phyloP scores from a whole-genome alignment of 768 basidiomycete species.

The Amyloporia xantha region DNA sequence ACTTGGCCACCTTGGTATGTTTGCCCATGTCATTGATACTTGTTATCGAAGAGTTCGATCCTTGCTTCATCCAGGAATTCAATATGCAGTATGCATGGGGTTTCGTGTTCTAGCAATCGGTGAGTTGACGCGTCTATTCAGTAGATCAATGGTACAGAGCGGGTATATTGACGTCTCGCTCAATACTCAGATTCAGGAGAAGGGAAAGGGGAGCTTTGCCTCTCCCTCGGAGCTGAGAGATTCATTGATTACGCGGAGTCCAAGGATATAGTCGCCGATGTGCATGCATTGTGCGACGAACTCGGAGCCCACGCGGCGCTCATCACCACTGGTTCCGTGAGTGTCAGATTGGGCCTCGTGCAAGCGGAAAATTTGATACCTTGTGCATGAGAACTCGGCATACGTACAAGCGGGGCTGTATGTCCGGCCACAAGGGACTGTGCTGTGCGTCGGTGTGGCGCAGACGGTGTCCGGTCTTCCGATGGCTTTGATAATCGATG shows the following conservation, averaged over 20 bases:
- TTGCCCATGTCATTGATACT: not conserved
- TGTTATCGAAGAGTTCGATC: not conserved
- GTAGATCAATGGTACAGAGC: not conserved
- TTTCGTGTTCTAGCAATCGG: slow-evolving; percentile 69
- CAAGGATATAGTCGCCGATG: slow-evolving; percentile 52
- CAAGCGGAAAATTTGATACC: no score
- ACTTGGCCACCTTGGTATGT: slow-evolving; percentile 58
- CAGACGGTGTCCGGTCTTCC: slow-evolving; percentile 42
- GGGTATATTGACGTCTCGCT: not conserved
- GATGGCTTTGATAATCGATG: slow-evolving; percentile 62
- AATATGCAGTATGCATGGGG: slow-evolving; percentile 70
- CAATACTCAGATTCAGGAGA: slow-evolving; percentile 57
- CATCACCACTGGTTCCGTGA: slow-evolving; percentile 40
- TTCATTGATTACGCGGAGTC: slow-evolving; percentile 69
- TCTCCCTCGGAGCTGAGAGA: slow-evolving; percentile 56
- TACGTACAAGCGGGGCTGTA: slow-evolving; percentile 57
- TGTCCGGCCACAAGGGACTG: slow-evolving; percentile 58
- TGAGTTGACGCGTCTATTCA: no score
- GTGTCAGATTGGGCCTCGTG: not conserved
- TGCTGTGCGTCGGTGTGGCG: slow-evolving; percentile 67
- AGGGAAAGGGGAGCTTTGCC: slow-evolving; percentile 55
- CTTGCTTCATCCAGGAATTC: slow-evolving; percentile 34
- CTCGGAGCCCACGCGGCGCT: slow-evolving; percentile 62
- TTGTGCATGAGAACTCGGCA: slow-evolving; percentile 16
- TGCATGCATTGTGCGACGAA: slow-evolving; percentile 54